A percentile compares a stretch with the other conserved stretches of the same genome.
These are phyloP conservation scores for Cordyceps javanica DNA, from an alignment of 2,329 filamentous ascomycete species.

Conservation along the genomic window DNA sequence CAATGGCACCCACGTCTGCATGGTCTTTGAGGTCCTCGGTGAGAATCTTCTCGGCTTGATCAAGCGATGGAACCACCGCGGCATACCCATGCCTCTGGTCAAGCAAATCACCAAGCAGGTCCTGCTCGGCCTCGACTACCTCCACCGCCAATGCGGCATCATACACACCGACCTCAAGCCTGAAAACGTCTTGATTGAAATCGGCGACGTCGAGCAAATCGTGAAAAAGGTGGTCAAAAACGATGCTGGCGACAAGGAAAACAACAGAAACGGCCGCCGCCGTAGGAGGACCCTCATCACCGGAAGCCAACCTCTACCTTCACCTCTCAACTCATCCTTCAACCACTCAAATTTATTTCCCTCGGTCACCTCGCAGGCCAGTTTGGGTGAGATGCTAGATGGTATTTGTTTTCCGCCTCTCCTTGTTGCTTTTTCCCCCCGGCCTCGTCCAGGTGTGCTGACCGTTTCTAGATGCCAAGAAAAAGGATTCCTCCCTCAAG, in stretches of 20 bases:
- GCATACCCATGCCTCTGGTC: constrained; percentile 91
- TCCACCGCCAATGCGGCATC: constrained; percentile 96
- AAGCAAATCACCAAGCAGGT: constrained; percentile 99
- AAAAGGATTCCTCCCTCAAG: constrained; percentile 40
- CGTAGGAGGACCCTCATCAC: constrained; percentile 91
- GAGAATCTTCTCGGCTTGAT: constrained; percentile 93
- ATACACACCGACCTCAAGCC: constrained; percentile 98
- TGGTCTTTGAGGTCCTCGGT: constrained; percentile 97
- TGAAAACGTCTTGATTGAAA: constrained; percentile 97
- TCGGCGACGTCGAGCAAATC: constrained; percentile 97
- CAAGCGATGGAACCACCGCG: constrained; percentile 97
- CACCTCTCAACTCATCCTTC: constrained; percentile 88
- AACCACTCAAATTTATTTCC: constrained; percentile 68
- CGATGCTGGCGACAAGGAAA: constrained; percentile 68
- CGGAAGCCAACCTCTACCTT: constrained; percentile 91
- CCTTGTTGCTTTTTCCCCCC: too few relatives aligned
- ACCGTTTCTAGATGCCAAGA: constrained; percentile 25
- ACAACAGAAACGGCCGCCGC: constrained; percentile 84
- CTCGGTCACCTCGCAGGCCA: constrained; percentile 59
- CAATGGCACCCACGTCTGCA: constrained; percentile 94
- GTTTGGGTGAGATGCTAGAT: constrained; percentile 77
- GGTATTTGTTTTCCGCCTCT: constrained; percentile 52
- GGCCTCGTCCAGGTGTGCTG: not conserved
- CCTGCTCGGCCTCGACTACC: constrained; percentile 86
- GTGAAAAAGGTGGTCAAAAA: constrained; percentile 93